Percentiles rank a stretch among this genome's conserved stretches.
Conservation (phyloP, 495 filamentous ascomycete species). For the Penicillium simplicissimum region DNA sequence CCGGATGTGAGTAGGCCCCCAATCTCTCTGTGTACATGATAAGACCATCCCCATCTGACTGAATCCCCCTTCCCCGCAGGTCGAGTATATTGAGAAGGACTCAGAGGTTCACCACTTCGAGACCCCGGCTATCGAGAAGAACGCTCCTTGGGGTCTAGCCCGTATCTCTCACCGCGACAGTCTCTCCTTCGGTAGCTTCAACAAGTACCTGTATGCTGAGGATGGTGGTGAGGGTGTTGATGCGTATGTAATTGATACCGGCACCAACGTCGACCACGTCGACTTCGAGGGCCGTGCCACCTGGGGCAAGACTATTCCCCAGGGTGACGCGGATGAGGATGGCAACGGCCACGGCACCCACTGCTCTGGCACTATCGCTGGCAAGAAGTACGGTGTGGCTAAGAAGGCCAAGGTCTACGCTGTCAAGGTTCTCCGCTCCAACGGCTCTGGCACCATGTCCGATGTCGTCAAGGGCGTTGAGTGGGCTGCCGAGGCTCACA, state of each 20-base stretch:
- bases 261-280: conserved; percentile 88
- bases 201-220: conserved; percentile 93
- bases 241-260: conserved; percentile 98
- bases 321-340: conserved; percentile 80
- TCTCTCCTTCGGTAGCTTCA: conserved; percentile 88
- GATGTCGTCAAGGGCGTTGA: conserved; percentile 99
- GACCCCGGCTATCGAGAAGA: conserved; percentile 69
- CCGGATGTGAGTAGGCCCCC: conserved; percentile 79
- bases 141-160: conserved; percentile 95
- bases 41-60: conserved; percentile 17
- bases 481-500: conserved; percentile 81
- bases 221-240: conserved; percentile 97
- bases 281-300: conserved; percentile 94
- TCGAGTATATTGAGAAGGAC: conserved; percentile 95
- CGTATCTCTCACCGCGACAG: conserved; percentile 92
- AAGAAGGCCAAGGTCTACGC: conserved; percentile 98
- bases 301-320: conserved; percentile 96
- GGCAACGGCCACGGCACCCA: conserved; percentile 99
- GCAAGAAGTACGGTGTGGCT: conserved; percentile 98
- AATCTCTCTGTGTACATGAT: conserved; percentile 1
- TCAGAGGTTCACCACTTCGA: conserved; percentile 81
- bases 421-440: conserved; percentile 96
- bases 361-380: conserved; percentile 96
- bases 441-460: conserved; percentile 97
- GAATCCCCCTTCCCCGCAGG: conserved; percentile 51